Evolutionary conservation across 108 stramenopile species (phyloP).

Genomic region (Fistulifera pelliculosa): DNA sequence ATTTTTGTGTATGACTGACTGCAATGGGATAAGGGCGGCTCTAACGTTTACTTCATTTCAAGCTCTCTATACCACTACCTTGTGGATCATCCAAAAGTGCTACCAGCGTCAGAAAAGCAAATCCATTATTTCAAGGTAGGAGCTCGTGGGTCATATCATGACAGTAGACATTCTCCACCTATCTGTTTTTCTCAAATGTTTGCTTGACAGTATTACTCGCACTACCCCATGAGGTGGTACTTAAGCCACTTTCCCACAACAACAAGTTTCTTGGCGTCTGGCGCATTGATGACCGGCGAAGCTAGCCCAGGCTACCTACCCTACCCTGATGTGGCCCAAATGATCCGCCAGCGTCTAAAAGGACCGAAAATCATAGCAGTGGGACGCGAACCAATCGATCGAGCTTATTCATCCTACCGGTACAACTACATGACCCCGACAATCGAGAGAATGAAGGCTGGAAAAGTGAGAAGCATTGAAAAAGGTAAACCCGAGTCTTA

Average conservation of each 20-base stretch:
- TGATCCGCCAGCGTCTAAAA: constrained; percentile 6
- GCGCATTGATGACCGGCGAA: constrained; percentile 79
- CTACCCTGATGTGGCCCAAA: constrained; percentile 32
- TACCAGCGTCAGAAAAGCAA: constrained; percentile 73
- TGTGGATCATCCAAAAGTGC: constrained; percentile 61
- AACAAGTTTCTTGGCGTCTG: constrained; percentile 47
- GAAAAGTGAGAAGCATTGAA: constrained; percentile 28
- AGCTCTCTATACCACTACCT: constrained; percentile 68
- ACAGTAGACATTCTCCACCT: not conserved
- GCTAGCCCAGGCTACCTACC: constrained; percentile 80
- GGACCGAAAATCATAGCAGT: constrained; percentile 47
- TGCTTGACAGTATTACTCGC: constrained; percentile 28
- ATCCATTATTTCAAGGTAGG: constrained; percentile 72
- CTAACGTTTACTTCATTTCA: not conserved
- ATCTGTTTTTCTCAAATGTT: not conserved
- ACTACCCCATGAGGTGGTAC: constrained; percentile 57
- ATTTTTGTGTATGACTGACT: not conserved
- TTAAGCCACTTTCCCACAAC: constrained; percentile 65
- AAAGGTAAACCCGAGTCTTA: constrained; percentile 30
- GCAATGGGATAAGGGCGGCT: not conserved
- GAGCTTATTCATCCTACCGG: constrained; percentile 61
- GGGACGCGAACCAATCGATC: constrained; percentile 67
- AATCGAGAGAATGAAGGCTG: constrained; percentile 26
- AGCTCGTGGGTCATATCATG: not conserved
- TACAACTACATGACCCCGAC: constrained; percentile 74